Base-by-base conservation (phyloP, 1,139 yeast species). In the Taphrina confusa region DNA sequence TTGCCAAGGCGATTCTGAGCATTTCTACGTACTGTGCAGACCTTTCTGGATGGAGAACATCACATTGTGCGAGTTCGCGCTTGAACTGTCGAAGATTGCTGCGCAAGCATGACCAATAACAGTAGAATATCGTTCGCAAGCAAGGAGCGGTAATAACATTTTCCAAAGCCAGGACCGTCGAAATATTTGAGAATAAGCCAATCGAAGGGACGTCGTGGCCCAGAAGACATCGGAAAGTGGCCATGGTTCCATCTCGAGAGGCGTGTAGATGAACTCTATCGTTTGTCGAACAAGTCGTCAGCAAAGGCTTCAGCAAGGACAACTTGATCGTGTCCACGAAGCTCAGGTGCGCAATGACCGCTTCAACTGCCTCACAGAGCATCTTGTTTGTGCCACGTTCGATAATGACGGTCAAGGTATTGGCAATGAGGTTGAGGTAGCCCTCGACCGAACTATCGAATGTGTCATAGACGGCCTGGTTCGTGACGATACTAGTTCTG, bases 341-440 rank as follows among this genome's bases (percentile, higher is more conserved):
- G 14, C 47, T 42, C 9, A 42, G 31, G 18, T 25, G 31, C 4
- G 47, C 47, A 22, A 42, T 12, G 5, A 42, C 31, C 12, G 47
- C 47, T 14, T 42, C 47, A 9, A 42, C 47, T 11, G 47, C 47
- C 2, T 42, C 47, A 25, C 30, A 23, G 31, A 42, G 47, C 47
- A 42, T 42, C 16, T 23, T 42, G 30, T 42, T 23, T 27, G 47
- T 25, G 33, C 31, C 47, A 1, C 47, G 14, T 31, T 42, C 47
- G 14, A 42, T 42, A 16, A 42, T 42, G 16, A 27, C 31, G 18
- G 31, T 42, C 31, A 42, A 27, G 8, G 47, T 25, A 14, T 31
- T 31, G 3, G 47, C 31, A 12, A 42, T 42, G 16, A 42, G 47
- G 8, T 23, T 42, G 31, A 42, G 30, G 47, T 42, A 42, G 6